These are phyloP conservation scores for Stenocarpella maydis DNA, from an alignment of 2,329 filamentous ascomycete species.

Conservation along the genomic window DNA sequence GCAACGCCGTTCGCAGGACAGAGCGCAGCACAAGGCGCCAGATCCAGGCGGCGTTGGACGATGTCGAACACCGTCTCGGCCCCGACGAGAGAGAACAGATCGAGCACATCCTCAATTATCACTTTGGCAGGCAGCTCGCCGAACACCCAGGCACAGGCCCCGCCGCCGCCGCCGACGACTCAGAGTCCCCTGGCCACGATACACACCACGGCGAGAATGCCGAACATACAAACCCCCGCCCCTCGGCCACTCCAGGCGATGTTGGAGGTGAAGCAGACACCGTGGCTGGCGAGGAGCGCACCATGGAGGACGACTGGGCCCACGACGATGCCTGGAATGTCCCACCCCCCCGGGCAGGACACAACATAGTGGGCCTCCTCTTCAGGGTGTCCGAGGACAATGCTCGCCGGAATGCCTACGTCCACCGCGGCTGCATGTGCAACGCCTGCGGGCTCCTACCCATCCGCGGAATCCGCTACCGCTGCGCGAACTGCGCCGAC, in stretches of 20 bases:
- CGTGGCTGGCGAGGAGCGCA: constrained; percentile 49
- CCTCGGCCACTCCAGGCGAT: constrained; percentile 48
- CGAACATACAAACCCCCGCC: constrained; percentile 34
- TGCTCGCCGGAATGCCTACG: constrained; percentile 84
- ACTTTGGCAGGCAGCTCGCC: constrained; percentile 19
- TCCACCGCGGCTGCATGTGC: constrained; percentile 91
- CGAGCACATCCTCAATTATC: constrained; percentile 30
- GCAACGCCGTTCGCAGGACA: constrained; percentile 67
- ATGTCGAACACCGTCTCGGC: constrained; percentile 36
- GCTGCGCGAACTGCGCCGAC: constrained; percentile 94
- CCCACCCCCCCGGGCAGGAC: constrained; percentile 64
- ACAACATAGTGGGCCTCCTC: constrained; percentile 84
- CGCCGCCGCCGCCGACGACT: constrained; percentile 48
- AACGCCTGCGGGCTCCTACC: constrained; percentile 88
- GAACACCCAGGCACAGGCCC: constrained; percentile 39
- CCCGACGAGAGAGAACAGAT: constrained; percentile 31
- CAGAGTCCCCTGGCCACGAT: constrained; percentile 51
- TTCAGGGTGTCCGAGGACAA: constrained; percentile 96
- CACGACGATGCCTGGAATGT: constrained; percentile 51
- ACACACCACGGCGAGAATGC: constrained; percentile 54
- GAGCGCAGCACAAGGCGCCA: constrained; percentile 33
- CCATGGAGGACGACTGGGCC: constrained; percentile 59
- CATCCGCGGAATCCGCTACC: constrained; percentile 91
- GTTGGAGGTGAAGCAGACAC: constrained; percentile 41
- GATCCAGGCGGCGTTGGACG: constrained; percentile 45